A percentile compares a stretch with the other conserved stretches of the same genome.
Evolutionary conservation across 225 moss, liverwort and hornwort genomes (phyloP).

Genomic region (Marchantia polymorpha): DNA sequence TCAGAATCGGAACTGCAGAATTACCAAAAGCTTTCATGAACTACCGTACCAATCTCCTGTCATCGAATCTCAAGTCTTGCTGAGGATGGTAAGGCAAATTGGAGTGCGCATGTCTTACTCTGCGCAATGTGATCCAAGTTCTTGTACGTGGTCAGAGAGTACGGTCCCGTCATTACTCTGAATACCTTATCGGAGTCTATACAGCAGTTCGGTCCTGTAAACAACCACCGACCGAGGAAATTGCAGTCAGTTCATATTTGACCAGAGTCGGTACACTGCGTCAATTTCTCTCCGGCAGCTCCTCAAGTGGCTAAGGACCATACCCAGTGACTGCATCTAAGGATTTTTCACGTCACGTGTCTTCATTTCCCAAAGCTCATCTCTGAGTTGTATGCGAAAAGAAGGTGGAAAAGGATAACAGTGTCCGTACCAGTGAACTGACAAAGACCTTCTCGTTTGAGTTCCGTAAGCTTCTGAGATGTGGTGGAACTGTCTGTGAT

Average conservation of each 20-base stretch:
- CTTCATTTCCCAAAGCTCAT: too few relatives aligned
- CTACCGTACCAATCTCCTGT: too few relatives aligned
- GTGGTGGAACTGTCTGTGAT: background rate
- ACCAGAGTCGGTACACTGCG: too few relatives aligned
- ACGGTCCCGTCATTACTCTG: constrained; percentile 23
- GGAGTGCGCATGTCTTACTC: constrained; percentile 21
- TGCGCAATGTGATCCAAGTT: constrained; percentile 37
- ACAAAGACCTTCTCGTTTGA: constrained; percentile 26
- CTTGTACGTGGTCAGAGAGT: constrained; percentile 28
- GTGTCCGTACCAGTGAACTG: constrained; percentile 25
- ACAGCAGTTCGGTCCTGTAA: constrained; percentile 47
- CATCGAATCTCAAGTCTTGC: too few relatives aligned
- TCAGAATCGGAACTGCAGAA: too few relatives aligned
- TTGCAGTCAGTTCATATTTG: too few relatives aligned
- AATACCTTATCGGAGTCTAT: constrained; percentile 33
- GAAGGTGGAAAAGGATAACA: background rate
- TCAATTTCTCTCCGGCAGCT: too few relatives aligned
- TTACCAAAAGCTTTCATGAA: too few relatives aligned
- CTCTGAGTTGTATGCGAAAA: background rate
- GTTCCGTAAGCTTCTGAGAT: constrained; percentile 8
- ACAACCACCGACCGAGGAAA: background rate
- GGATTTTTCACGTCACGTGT: too few relatives aligned
- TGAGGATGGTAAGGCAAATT: too few relatives aligned
- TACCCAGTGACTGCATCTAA: too few relatives aligned
- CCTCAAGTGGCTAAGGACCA: too few relatives aligned